These are phyloP conservation scores for Fragilariopsis cylindrus DNA, from an alignment of 108 stramenopile species.

Conservation along the genomic window DNA sequence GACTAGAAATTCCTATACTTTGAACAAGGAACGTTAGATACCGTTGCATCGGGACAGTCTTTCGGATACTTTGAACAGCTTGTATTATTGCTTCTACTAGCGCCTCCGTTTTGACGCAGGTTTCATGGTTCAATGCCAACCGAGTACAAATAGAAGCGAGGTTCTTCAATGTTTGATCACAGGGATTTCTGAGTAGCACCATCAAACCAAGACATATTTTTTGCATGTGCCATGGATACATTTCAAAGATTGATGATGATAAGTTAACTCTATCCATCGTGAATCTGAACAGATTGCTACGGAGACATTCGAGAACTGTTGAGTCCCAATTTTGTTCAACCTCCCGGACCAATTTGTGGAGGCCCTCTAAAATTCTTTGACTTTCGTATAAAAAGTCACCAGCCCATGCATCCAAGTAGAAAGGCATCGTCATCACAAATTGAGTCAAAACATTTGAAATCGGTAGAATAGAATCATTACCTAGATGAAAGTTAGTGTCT, in stretches of 20 bases:
- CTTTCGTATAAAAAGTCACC: slow-evolving; percentile 31
- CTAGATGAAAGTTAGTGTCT: background rate
- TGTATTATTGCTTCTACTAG: slow-evolving; percentile 44
- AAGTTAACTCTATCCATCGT: background rate
- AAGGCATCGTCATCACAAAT: slow-evolving; percentile 4
- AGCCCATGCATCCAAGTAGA: slow-evolving; percentile 27
- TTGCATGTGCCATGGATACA: slow-evolving; percentile 47
- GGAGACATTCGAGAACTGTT: background rate
- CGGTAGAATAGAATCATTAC: background rate
- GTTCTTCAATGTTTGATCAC: slow-evolving; percentile 23
- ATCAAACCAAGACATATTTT: slow-evolving; percentile 51
- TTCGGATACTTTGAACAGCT: slow-evolving; percentile 53
- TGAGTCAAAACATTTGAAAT: background rate
- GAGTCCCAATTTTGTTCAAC: background rate
- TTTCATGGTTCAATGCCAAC: slow-evolving; percentile 19
- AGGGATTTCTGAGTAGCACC: slow-evolving; percentile 48
- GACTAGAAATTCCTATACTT: slow-evolving; percentile 31
- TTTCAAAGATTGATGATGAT: slow-evolving; percentile 52
- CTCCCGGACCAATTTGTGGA: slow-evolving; percentile 4
- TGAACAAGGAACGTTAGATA: slow-evolving; percentile 61
- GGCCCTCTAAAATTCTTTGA: slow-evolving; percentile 12
- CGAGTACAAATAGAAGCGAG: slow-evolving; percentile 48
- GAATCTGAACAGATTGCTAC: background rate
- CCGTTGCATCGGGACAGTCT: slow-evolving; percentile 54
- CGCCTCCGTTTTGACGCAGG: background rate